phyloP scores from a whole-genome alignment of 2,329 filamentous ascomycete species.

The Neophaeococcomyces aloes region DNA sequence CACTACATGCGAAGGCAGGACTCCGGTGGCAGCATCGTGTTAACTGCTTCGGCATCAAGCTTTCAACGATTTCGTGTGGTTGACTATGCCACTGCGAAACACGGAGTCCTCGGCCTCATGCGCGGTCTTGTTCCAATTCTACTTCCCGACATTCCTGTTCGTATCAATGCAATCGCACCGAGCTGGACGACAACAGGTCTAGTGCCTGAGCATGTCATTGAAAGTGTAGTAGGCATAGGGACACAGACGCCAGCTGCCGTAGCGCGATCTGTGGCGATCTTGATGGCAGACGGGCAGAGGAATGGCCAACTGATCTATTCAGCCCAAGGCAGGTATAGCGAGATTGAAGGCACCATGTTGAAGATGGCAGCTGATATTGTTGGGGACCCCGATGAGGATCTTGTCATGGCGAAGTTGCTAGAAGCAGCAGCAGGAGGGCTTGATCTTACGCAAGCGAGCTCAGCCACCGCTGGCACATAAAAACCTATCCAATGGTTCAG shows the following conservation, averaged over 20 bases:
- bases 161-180: conserved; percentile 47
- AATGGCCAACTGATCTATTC: conserved; percentile 47
- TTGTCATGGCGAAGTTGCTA: conserved; percentile 5
- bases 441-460: too few relatives aligned
- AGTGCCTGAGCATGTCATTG: conserved; percentile 29
- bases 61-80: conserved; percentile 41
- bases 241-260: conserved; percentile 40
- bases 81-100: conserved; percentile 42
- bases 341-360: conserved; percentile 38
- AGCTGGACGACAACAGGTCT: conserved; percentile 46
- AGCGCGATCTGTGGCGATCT: conserved; percentile 37
- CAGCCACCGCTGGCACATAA: too few relatives aligned
- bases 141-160: conserved; percentile 33
- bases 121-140: conserved; percentile 37
- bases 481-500: too few relatives aligned
- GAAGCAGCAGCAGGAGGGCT: not conserved
- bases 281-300: conserved; percentile 41
- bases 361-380: conserved; percentile 5
- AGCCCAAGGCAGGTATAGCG: conserved; percentile 38
- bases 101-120: conserved; percentile 45
- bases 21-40: conserved; percentile 42
- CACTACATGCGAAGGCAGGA: conserved; percentile 40
- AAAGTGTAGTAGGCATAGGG: conserved; percentile 29
- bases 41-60: conserved; percentile 42
- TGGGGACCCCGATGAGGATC: conserved; percentile 3